A percentile compares a stretch with the other conserved stretches of the same genome.
phyloP scores from a whole-genome alignment of 2,329 filamentous ascomycete species.

The Taxawa tesnikishii region DNA sequence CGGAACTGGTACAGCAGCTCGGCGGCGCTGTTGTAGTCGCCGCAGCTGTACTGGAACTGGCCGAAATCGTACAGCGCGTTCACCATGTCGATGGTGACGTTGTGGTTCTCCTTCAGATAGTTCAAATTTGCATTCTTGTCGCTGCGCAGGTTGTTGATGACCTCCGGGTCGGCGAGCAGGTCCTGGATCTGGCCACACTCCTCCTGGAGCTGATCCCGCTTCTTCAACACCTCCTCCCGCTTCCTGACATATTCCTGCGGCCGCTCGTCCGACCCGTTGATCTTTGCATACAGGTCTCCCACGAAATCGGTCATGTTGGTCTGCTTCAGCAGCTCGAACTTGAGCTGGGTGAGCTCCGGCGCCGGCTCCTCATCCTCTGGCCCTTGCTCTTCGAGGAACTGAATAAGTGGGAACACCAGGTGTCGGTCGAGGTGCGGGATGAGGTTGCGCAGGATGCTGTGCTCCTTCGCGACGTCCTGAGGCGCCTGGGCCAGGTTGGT shows the following conservation, averaged over 20 bases:
- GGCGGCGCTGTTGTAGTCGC: slow-evolving; percentile 79
- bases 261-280: slow-evolving; percentile 65
- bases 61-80: slow-evolving; percentile 92
- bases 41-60: slow-evolving; percentile 95
- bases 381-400: slow-evolving; percentile 72
- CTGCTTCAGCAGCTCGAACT: slow-evolving; percentile 87
- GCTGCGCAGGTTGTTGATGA: slow-evolving; percentile 79
- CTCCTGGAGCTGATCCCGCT: slow-evolving; percentile 72
- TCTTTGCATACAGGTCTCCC: slow-evolving; percentile 77
- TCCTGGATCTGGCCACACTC: slow-evolving; percentile 82
- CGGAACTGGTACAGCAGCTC: slow-evolving; percentile 97
- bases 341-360: slow-evolving; percentile 62
- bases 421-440: slow-evolving; percentile 90
- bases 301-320: slow-evolving; percentile 99
- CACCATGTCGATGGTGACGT: slow-evolving; percentile 89
- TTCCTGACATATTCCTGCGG: slow-evolving; percentile 81
- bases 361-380: slow-evolving; percentile 69
- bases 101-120: slow-evolving; percentile 93
- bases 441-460: slow-evolving; percentile 77
- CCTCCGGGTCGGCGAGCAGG: slow-evolving; percentile 75
- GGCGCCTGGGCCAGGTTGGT: slow-evolving; percentile 26
- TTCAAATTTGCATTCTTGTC: slow-evolving; percentile 99
- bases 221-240: slow-evolving; percentile 75
- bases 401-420: slow-evolving; percentile 89
- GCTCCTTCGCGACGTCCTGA: slow-evolving; percentile 50